Evolutionary conservation across 1,284 basidiomycete species (phyloP).

Genomic region (Sporisorium scitamineum): DNA sequence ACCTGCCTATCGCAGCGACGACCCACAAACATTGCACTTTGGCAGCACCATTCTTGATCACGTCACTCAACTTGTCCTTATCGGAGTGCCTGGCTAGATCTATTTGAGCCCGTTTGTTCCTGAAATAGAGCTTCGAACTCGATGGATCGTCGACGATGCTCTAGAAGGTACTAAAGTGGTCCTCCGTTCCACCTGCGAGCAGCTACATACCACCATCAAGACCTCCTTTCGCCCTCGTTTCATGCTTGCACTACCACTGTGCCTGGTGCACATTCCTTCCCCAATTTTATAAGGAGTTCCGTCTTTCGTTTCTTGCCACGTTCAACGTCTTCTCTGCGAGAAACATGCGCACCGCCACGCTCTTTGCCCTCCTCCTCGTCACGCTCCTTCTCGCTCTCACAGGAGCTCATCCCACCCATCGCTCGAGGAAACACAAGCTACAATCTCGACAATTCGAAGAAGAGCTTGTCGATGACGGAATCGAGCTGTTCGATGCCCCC

Average conservation of each 20-base stretch:
- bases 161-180: background rate
- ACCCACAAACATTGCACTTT: background rate
- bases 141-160: background rate
- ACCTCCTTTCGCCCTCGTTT: background rate
- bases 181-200: background rate
- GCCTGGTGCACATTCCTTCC: background rate
- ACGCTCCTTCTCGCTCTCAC: background rate
- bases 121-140: no score
- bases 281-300: background rate
- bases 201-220: background rate
- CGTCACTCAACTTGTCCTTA: no score
- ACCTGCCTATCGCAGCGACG: background rate
- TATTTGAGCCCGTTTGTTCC: no score
- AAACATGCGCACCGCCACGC: background rate
- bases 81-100: background rate
- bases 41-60: background rate
- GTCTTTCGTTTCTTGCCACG: background rate
- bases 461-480: constrained; percentile 18
- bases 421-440: background rate
- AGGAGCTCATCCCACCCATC: background rate
- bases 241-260: background rate
- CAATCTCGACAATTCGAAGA: constrained; percentile 12
- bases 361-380: background rate
- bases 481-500: constrained; percentile 26
- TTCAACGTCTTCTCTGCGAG: background rate